phyloP scores from a whole-genome alignment of 176 grass and related monocot genomes.

The Triticum aestivum region IWGSC_CS_RefSeq_v2.1 NC_057806.1:676435381-676435880 shows the following conservation, averaged over 20 bases:
- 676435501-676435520: constrained; percentile 70
- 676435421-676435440: background rate
- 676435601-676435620: background rate
- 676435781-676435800: background rate
- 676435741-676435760: background rate
- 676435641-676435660: background rate
- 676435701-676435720: background rate
- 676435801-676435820: background rate
- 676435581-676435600: background rate
- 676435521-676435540: constrained; percentile 74
- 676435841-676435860: constrained; percentile 3
- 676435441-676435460: background rate
- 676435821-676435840: background rate
- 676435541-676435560: constrained; percentile 56
- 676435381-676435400: background rate
- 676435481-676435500: constrained; percentile 82
- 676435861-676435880: background rate
- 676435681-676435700: background rate
- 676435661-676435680: background rate
- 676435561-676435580: background rate
- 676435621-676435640: background rate
- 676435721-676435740: background rate
- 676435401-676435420: background rate
- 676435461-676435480: constrained; percentile 58
- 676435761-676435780: background rate